Evolutionary conservation across 208 protist species (phyloP).

Genomic region (Trypanosoma lewisi): DNA sequence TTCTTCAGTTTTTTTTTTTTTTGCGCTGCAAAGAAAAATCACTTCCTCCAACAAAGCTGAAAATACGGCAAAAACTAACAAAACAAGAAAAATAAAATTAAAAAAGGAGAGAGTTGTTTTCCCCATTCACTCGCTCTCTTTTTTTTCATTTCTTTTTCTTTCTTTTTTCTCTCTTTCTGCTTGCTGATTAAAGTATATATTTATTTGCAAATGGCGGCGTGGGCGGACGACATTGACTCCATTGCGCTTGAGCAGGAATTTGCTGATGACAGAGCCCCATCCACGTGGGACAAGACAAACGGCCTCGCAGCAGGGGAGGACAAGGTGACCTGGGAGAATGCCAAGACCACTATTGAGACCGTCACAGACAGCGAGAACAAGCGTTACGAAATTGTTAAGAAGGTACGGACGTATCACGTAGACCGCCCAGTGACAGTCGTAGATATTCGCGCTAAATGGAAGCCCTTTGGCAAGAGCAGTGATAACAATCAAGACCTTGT

Average conservation of each 20-base stretch:
- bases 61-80: neutral
- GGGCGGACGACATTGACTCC: slow-evolving; percentile 58
- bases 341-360: slow-evolving; percentile 33
- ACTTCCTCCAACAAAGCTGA: neutral
- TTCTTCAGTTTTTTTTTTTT: neutral
- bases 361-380: slow-evolving; percentile 53
- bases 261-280: neutral
- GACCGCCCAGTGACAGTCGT: slow-evolving; percentile 42
- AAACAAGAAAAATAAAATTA: neutral
- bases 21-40: neutral
- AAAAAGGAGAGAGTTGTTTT: neutral
- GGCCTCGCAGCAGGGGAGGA: slow-evolving; percentile 31
- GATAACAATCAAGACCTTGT: slow-evolving; percentile 37
- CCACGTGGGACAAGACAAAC: slow-evolving; percentile 22
- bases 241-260: slow-evolving; percentile 12
- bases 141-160: slow-evolving; percentile 11
- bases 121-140: neutral
- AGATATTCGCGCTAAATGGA: slow-evolving; percentile 55
- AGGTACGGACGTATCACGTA: slow-evolving; percentile 61
- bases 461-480: slow-evolving; percentile 58
- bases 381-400: slow-evolving; percentile 62
- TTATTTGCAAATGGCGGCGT: slow-evolving; percentile 30
- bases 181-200: slow-evolving; percentile 7
- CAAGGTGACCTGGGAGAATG: slow-evolving; percentile 61
- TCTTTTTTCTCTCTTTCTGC: neutral